Evolutionary conservation across 2,329 filamentous ascomycete genomes (phyloP).

Genomic region (Venturia aucupariae): DNA sequence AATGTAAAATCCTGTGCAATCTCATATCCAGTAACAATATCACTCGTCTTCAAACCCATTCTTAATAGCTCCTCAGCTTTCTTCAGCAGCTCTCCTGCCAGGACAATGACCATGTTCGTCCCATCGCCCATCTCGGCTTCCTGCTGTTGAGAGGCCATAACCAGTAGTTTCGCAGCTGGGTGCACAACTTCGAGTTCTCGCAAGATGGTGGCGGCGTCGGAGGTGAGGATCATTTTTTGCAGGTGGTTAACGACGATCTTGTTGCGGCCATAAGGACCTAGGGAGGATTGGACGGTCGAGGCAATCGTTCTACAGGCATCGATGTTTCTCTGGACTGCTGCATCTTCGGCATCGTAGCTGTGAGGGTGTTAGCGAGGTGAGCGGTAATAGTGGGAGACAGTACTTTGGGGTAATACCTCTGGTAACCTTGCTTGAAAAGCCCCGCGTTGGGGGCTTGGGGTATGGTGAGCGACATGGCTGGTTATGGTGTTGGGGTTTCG

Average conservation of each 20-base stretch:
- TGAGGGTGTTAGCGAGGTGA: constrained; percentile 29
- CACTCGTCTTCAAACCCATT: constrained; percentile 97
- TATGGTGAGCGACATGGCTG: constrained; percentile 86
- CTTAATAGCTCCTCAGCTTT: constrained; percentile 95
- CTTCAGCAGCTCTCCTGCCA: constrained; percentile 89
- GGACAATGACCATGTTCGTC: constrained; percentile 91
- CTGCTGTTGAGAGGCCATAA: constrained; percentile 99
- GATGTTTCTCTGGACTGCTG: constrained; percentile 95
- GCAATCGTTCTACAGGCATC: constrained; percentile 95
- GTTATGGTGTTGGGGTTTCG: not conserved
- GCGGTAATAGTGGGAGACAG: constrained; percentile 11
- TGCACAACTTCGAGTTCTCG: constrained; percentile 97
- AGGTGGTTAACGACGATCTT: constrained; percentile 99
- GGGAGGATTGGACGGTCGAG: constrained; percentile 90
- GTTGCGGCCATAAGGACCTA: constrained; percentile 95
- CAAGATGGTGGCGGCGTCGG: constrained; percentile 93
- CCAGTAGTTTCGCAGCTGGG: constrained; percentile 90
- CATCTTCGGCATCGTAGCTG: constrained; percentile 98
- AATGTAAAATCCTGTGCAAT: constrained; percentile 85
- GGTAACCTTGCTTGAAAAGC: constrained; percentile 94
- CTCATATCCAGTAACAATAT: constrained; percentile 93
- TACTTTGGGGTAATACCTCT: constrained; percentile 57
- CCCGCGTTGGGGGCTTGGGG: constrained; percentile 86
- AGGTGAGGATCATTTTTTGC: constrained; percentile 98
- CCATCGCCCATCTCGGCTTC: constrained; percentile 98